Conservation (phyloP, 2,329 filamentous ascomycete genomes). For the Beauveria brongniartii region DNA sequence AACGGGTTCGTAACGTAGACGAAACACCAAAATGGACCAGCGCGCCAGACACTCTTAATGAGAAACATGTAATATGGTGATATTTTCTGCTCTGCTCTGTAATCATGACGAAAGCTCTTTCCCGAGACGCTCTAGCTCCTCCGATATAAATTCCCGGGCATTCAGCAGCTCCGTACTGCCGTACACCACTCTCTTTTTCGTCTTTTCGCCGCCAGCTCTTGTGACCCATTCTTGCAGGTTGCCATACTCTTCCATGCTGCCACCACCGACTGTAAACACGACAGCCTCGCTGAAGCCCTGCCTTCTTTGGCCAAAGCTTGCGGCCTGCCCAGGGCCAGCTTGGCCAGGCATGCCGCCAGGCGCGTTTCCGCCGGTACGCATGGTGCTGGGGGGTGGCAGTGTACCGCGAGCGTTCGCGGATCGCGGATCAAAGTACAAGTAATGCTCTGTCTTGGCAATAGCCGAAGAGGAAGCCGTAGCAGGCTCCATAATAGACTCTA, state of each 20-base stretch:
- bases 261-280: constrained; percentile 91
- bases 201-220: constrained; percentile 59
- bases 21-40: too few relatives aligned
- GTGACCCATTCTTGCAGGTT: constrained; percentile 95
- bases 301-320: constrained; percentile 82
- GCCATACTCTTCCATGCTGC: constrained; percentile 98
- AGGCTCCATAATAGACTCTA: constrained; percentile 96
- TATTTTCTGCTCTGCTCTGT: constrained; percentile 1
- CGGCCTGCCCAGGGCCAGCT: constrained; percentile 55
- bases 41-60: not conserved
- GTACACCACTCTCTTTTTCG: constrained; percentile 79
- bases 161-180: constrained; percentile 81
- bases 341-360: constrained; percentile 44
- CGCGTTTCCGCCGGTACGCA: constrained; percentile 36
- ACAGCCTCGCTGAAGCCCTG: constrained; percentile 87
- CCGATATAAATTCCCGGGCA: constrained; percentile 56
- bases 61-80: not conserved
- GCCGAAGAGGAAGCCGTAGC: constrained; percentile 81
- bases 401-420: constrained; percentile 88
- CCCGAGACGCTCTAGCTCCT: constrained; percentile 56
- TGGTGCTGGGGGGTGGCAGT: constrained; percentile 69
- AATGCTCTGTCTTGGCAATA: constrained; percentile 92
- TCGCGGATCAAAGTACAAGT: constrained; percentile 93
- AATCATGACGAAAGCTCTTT: constrained; percentile 38
- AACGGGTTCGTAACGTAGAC: too few relatives aligned